These are phyloP conservation scores for Dispira parvispora DNA, from an alignment of 192 early-diverging fungal genomes.

Conservation along the genomic window DNA sequence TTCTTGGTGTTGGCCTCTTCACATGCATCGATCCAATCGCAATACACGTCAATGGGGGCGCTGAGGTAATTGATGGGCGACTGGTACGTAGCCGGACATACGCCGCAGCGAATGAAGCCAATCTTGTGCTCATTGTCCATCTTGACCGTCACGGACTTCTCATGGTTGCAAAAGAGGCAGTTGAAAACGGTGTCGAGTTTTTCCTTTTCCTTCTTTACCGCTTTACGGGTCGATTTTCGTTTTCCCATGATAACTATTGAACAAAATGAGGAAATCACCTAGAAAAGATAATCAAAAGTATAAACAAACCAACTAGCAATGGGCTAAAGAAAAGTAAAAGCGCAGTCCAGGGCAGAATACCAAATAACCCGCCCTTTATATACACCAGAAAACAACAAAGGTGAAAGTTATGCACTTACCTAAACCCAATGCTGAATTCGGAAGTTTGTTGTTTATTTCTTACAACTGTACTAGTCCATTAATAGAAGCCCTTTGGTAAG, in stretches of 20 bases:
- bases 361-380: background rate
- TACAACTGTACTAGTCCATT: too few relatives aligned
- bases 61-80: conserved; percentile 48
- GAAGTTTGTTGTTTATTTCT: background rate
- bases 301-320: background rate
- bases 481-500: too few relatives aligned
- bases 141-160: conserved; percentile 52
- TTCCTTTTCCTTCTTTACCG: conserved; percentile 37
- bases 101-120: conserved; percentile 57
- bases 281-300: background rate
- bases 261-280: background rate
- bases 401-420: background rate
- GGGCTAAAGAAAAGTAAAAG: background rate
- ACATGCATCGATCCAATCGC: conserved; percentile 76
- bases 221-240: conserved; percentile 57
- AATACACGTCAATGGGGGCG: conserved; percentile 78
- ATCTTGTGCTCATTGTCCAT: conserved; percentile 54
- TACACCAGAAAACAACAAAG: background rate
- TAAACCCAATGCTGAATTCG: background rate
- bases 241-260: conserved; percentile 36
- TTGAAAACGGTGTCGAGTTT: conserved; percentile 57
- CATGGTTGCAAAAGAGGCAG: conserved; percentile 82
- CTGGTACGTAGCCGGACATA: conserved; percentile 61
- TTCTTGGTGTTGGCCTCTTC: conserved; percentile 32
- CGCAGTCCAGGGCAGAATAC: background rate